A percentile compares a stretch with the other conserved stretches of the same genome.
phyloP scores from a whole-genome alignment of 2,329 filamentous ascomycete species.

The Sarocladium oryzae region DNA sequence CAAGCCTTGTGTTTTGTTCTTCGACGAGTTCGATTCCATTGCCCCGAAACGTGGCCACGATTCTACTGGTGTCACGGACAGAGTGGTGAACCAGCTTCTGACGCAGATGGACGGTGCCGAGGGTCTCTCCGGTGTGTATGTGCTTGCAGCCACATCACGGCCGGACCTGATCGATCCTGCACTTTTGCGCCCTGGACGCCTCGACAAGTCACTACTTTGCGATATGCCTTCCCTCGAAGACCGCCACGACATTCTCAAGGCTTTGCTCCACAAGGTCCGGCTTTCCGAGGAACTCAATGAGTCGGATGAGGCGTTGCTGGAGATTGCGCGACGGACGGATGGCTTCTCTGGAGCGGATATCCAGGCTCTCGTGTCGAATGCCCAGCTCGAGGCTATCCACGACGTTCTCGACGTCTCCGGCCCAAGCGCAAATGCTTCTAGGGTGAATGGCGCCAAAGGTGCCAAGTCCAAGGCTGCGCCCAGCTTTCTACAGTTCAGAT shows the following conservation, averaged over 20 bases:
- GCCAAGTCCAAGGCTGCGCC: slow-evolving; percentile 26
- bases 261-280: slow-evolving; percentile 75
- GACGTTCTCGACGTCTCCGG: slow-evolving; percentile 65
- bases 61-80: slow-evolving; percentile 94
- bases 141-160: slow-evolving; percentile 86
- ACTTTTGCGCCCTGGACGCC: slow-evolving; percentile 77
- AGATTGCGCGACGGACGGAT: slow-evolving; percentile 73
- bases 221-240: slow-evolving; percentile 79
- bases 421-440: slow-evolving; percentile 28
- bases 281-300: slow-evolving; percentile 60
- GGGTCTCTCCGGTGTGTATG: slow-evolving; percentile 89
- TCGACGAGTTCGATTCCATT: slow-evolving; percentile 97
- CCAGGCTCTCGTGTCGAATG: slow-evolving; percentile 92
- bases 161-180: slow-evolving; percentile 96
- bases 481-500: slow-evolving; percentile 78
- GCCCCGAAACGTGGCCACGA: slow-evolving; percentile 96
- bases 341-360: slow-evolving; percentile 93
- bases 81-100: slow-evolving; percentile 94
- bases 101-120: slow-evolving; percentile 99
- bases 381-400: slow-evolving; percentile 94
- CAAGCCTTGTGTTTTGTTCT: slow-evolving; percentile 90
- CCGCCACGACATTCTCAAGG: slow-evolving; percentile 78
- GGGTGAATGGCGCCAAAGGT: slow-evolving; percentile 28
- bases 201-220: slow-evolving; percentile 91
- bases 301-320: slow-evolving; percentile 51